Conservation (phyloP, 371 early-diverging fungal genomes). For the Mortierella sp. region DNA sequence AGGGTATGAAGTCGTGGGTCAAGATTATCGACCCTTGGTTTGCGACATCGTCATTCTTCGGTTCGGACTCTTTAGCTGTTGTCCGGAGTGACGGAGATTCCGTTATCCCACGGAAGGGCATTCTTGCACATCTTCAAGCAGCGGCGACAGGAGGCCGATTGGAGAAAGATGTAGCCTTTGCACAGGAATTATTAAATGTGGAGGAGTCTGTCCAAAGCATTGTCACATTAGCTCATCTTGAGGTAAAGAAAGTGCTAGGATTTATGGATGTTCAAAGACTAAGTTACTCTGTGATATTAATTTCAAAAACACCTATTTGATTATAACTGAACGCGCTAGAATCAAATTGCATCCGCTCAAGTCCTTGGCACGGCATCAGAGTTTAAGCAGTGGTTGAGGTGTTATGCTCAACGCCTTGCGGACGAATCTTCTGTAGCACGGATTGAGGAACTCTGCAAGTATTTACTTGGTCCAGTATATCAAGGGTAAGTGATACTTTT, state of each 20-base stretch:
- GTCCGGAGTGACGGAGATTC: slow-evolving; percentile 16
- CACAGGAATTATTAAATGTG: slow-evolving; percentile 36
- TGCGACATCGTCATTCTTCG: slow-evolving; percentile 67
- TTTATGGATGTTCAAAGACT: background rate
- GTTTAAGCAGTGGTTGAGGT: slow-evolving; percentile 70
- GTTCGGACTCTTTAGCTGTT: slow-evolving; percentile 30
- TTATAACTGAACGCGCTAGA: slow-evolving; percentile 54
- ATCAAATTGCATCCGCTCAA: slow-evolving; percentile 69
- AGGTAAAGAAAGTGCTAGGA: slow-evolving; percentile 33
- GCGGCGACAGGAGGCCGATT: slow-evolving; percentile 38
- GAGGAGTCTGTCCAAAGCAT: slow-evolving; percentile 37
- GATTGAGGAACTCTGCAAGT: slow-evolving; percentile 78
- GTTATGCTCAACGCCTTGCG: slow-evolving; percentile 76
- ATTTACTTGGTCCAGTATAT: slow-evolving; percentile 70
- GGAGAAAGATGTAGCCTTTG: slow-evolving; percentile 49
- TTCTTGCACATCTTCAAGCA: slow-evolving; percentile 39
- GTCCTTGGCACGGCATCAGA: slow-evolving; percentile 70
- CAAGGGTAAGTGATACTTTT: slow-evolving; percentile 31
- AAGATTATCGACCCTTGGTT: slow-evolving; percentile 75
- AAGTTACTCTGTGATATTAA: slow-evolving; percentile 31
- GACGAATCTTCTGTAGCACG: slow-evolving; percentile 71
- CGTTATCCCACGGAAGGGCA: slow-evolving; percentile 23
- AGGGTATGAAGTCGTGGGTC: slow-evolving; percentile 77
- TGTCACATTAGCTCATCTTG: slow-evolving; percentile 54
- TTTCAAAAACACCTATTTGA: background rate